These are phyloP conservation scores for Platanus orientalis DNA, from an alignment of 164 flowering plant species.

Conservation along the genomic window DNA sequence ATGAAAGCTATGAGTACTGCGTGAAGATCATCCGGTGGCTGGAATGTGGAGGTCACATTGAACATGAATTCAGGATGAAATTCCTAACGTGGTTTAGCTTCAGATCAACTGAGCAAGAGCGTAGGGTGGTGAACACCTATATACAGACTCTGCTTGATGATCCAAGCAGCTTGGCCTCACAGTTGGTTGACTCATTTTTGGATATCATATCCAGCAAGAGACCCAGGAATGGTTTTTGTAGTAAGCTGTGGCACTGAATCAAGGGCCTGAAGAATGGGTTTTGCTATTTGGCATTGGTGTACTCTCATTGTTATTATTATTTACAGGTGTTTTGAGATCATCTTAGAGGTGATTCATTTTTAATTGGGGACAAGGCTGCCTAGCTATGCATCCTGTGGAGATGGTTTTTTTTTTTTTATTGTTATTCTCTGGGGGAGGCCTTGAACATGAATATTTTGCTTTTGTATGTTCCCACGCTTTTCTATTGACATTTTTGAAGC, in stretches of 20 bases:
- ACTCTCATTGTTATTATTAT: no score
- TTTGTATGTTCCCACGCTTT: no score
- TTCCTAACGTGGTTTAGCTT: constrained; percentile 93
- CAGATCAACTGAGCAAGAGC: constrained; percentile 84
- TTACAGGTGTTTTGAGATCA: no score
- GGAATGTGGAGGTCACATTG: constrained; percentile 78
- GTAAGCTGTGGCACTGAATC: constrained; percentile 58
- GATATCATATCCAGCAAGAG: constrained; percentile 71
- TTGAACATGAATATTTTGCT: no score
- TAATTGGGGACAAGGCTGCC: no score
- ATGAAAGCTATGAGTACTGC: constrained; percentile 81
- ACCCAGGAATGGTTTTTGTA: constrained; percentile 63
- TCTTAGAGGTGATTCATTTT: no score
- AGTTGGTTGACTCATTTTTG: constrained; percentile 78
- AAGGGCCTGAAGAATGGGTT: background rate
- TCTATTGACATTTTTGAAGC: no score
- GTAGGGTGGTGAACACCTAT: constrained; percentile 82
- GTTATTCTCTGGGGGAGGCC: no score
- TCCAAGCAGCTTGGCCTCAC: constrained; percentile 87
- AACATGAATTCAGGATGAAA: constrained; percentile 77
- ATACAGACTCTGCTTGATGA: constrained; percentile 77
- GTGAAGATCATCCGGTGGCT: constrained; percentile 86
- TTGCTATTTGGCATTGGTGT: background rate
- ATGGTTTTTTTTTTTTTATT: no score
- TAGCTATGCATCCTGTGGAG: no score